Conservation (phyloP, 2,329 filamentous ascomycete genomes). For the Aspergillus sp. region DNA sequence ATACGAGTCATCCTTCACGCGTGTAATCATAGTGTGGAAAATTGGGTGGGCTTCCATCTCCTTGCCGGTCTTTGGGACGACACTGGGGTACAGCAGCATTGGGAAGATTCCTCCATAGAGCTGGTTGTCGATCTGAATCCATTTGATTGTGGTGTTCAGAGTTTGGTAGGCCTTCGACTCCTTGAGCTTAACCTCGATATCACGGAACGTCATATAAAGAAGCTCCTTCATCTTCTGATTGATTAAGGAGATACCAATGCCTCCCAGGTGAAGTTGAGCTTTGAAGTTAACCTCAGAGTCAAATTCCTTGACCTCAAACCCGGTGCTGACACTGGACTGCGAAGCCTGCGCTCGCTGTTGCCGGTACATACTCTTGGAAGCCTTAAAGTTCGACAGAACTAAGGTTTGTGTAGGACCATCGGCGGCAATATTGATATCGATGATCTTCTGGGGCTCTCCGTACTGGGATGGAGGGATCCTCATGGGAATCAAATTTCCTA, state of each 20-base stretch:
- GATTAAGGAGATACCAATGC: slow-evolving; percentile 90
- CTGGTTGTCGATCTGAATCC: slow-evolving; percentile 99
- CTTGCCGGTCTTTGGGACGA: slow-evolving; percentile 94
- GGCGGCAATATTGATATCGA: slow-evolving; percentile 94
- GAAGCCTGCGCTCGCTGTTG: slow-evolving; percentile 62
- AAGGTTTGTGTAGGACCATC: slow-evolving; percentile 94
- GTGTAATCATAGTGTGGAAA: slow-evolving; percentile 85
- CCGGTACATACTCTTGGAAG: slow-evolving; percentile 88
- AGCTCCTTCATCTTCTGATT: slow-evolving; percentile 91
- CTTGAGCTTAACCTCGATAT: slow-evolving; percentile 86
- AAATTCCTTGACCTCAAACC: slow-evolving; percentile 92
- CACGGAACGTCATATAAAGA: slow-evolving; percentile 89
- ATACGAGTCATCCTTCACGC: slow-evolving; percentile 97
- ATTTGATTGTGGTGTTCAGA: slow-evolving; percentile 87
- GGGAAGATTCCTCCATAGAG: slow-evolving; percentile 98
- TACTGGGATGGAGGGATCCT: slow-evolving; percentile 73
- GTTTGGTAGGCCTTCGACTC: slow-evolving; percentile 96
- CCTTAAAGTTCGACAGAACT: slow-evolving; percentile 91
- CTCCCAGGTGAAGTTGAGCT: slow-evolving; percentile 84
- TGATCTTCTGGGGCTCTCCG: slow-evolving; percentile 74
- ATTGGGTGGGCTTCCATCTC: slow-evolving; percentile 97
- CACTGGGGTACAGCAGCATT: slow-evolving; percentile 94
- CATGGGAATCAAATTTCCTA: slow-evolving; percentile 94
- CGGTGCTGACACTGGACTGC: slow-evolving; percentile 64
- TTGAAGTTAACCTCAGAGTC: slow-evolving; percentile 88